A percentile compares a stretch with the other conserved stretches of the same genome.
These are phyloP conservation scores for Raddia distichophylla DNA, from an alignment of 176 grass and related monocot genomes.

Conservation along the genomic window DNA sequence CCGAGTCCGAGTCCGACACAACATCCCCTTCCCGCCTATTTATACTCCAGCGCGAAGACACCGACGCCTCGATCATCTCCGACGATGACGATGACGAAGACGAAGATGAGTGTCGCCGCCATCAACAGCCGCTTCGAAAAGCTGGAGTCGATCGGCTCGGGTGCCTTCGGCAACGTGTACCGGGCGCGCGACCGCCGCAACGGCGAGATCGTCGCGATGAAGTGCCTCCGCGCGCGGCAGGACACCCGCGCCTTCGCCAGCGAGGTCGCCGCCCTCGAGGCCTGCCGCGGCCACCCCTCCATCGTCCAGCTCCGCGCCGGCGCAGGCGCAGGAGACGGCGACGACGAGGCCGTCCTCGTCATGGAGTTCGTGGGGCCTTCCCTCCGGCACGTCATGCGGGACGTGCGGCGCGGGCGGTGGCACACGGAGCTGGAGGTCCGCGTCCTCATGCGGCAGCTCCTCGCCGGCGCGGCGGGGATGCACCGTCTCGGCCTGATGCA, in stretches of 20 bases:
- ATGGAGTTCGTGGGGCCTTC: slow-evolving; percentile 36
- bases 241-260: neutral
- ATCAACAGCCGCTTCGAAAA: slow-evolving; percentile 1
- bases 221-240: neutral
- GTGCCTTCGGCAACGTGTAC: slow-evolving; percentile 29
- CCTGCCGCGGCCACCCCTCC: slow-evolving; percentile 13
- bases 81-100: too few relatives aligned
- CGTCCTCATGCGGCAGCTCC: slow-evolving; percentile 27
- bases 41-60: too few relatives aligned
- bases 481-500: slow-evolving; percentile 55
- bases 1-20: too few relatives aligned
- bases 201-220: neutral
- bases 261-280: neutral
- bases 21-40: too few relatives aligned
- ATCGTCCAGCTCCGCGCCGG: slow-evolving; percentile 22
- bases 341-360: neutral
- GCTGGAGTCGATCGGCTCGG: slow-evolving; percentile 18
- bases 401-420: neutral
- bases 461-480: slow-evolving; percentile 18
- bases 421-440: slow-evolving; percentile 32
- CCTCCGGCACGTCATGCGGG: slow-evolving; percentile 29
- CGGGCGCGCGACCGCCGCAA: slow-evolving; percentile 24
- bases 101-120: too few relatives aligned
- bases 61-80: too few relatives aligned
- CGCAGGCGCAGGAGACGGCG: neutral